Evolutionary conservation across 2,329 filamentous ascomycete genomes (phyloP).

Genomic region (Leptographium galeiforme): DNA sequence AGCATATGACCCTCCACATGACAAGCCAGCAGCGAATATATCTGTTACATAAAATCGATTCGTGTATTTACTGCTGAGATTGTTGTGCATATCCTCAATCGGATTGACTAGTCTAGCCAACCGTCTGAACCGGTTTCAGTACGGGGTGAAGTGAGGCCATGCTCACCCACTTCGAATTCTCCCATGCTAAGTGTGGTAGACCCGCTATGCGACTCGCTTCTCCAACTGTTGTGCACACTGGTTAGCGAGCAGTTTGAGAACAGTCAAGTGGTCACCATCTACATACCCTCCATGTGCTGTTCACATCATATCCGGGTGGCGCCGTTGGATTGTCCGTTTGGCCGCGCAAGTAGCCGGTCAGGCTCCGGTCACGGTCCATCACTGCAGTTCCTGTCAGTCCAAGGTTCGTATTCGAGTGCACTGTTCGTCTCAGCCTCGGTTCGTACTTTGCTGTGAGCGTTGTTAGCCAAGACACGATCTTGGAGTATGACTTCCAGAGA

Average conservation of each 20-base stretch:
- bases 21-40: no score
- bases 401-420: background rate
- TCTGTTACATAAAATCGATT: background rate
- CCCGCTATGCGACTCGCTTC: slow-evolving; percentile 32
- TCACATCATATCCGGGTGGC: slow-evolving; percentile 46
- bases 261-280: background rate
- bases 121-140: background rate
- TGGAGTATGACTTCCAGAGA: no score
- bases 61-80: background rate
- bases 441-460: slow-evolving; percentile 38
- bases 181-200: background rate
- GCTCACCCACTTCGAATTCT: no score
- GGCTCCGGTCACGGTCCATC: slow-evolving; percentile 51
- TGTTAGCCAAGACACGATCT: slow-evolving; percentile 15
- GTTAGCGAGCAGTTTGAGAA: slow-evolving; percentile 1
- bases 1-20: no score
- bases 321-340: slow-evolving; percentile 42
- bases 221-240: slow-evolving; percentile 29
- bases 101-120: background rate
- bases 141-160: no score
- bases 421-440: background rate
- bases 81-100: background rate
- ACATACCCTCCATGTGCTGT: slow-evolving; percentile 50
- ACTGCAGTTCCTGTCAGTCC: slow-evolving; percentile 25
- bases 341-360: slow-evolving; percentile 45